These are phyloP conservation scores for Glarea lozoyensis DNA, from an alignment of 495 filamentous ascomycete genomes.

Conservation along the genomic window DNA sequence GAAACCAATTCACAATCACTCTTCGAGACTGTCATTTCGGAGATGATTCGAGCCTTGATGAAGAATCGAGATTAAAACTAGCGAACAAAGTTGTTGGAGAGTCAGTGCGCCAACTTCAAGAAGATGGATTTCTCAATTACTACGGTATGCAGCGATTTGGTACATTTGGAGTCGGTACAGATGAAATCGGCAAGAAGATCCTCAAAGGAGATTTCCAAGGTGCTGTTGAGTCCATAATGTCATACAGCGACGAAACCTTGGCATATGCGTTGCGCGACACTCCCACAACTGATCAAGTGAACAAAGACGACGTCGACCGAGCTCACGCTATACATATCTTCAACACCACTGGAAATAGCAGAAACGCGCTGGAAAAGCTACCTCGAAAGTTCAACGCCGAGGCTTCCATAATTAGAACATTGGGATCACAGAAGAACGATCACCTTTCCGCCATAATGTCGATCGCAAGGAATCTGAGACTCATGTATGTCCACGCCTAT, in stretches of 20 bases:
- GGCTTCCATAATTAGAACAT: slow-evolving; percentile 62
- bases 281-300: slow-evolving; percentile 31
- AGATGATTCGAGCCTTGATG: slow-evolving; percentile 28
- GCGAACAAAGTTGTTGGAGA: slow-evolving; percentile 45
- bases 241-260: slow-evolving; percentile 48
- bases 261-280: slow-evolving; percentile 23
- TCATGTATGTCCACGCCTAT: slow-evolving; percentile 96
- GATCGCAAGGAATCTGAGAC: slow-evolving; percentile 67
- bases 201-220: slow-evolving; percentile 71
- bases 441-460: slow-evolving; percentile 68
- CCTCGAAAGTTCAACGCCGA: slow-evolving; percentile 80
- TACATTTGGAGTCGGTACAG: slow-evolving; percentile 70
- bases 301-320: slow-evolving; percentile 65
- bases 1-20: slow-evolving; percentile 89
- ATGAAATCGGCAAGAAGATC: slow-evolving; percentile 73
- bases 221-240: slow-evolving; percentile 64
- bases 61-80: slow-evolving; percentile 27
- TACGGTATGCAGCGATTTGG: slow-evolving; percentile 94
- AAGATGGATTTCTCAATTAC: slow-evolving; percentile 88
- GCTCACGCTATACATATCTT: slow-evolving; percentile 69
- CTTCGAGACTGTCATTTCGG: slow-evolving; percentile 70
- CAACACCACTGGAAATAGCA: slow-evolving; percentile 42
- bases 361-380: slow-evolving; percentile 53
- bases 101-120: slow-evolving; percentile 42
- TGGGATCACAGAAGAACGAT: slow-evolving; percentile 47